phyloP scores from a whole-genome alignment of 176 grass and related monocot genomes.

The bread wheat (Triticum aestivum) region IWGSC_CS_RefSeq_v2.1 NC_057807.1:626011768-626012267 shows the following conservation, averaged over 20 bases:
- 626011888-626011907: neutral
- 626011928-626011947: too few species aligned
- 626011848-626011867: neutral
- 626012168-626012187: neutral
- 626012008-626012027: too few species aligned
- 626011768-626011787: neutral
- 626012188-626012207: neutral
- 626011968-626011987: too few species aligned
- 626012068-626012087: neutral
- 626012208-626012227: neutral
- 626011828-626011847: neutral
- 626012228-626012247: neutral
- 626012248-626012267: neutral
- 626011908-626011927: neutral
- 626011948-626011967: too few species aligned
- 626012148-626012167: neutral
- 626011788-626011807: neutral
- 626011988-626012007: too few species aligned
- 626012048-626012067: too few species aligned
- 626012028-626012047: too few species aligned
- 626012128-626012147: constrained; percentile 20
- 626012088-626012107: neutral
- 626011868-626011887: neutral
- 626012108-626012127: neutral
- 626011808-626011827: neutral